Base-by-base conservation (phyloP, 2,329 filamentous ascomycete species). In the Diaporthe citri region DNA sequence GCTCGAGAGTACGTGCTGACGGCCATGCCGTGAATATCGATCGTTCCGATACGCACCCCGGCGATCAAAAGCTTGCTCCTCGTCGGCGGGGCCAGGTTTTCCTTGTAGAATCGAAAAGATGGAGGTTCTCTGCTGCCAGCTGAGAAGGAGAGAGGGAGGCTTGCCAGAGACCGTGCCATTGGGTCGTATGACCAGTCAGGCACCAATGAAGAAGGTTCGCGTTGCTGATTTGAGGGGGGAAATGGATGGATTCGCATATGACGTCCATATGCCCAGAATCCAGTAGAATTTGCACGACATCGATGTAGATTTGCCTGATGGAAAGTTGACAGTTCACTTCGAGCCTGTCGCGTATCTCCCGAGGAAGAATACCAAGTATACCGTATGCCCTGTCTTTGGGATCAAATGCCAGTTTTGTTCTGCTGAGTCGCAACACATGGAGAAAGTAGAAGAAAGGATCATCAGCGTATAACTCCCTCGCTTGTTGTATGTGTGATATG, bases 161-260 rank as follows among this genome's bases (percentile, higher is more conserved):
- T 41, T 2, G 51, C 36, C 15, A 56, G 52, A 3, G 66, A 70
- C n/a, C 22, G 52, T 17, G 39, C 25, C 34, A 28, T 56, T 34
- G 66, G 66, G n/a, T 36, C 52, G n/a, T 70, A 55, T 9, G 66
- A 70, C 66, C 66, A 70, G 34, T 70, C 48, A 15, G 66, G 66
- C 34, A 70, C 34, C 66, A 52, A 71, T 4, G 67, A 71, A 3
- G 51, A 5, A 57, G 52, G 28, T 36, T 56, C 1, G 25, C 25
- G 22, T 12, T 31, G n/a, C 67, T 56, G 25, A 55, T 36, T 10
- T 71, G 56, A 10, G 43, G 39, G 15, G 67, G 67, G 4, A 59
- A 71, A 31, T 59, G 67, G 17, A 71, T 71, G 9, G 67, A n/a
- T 28, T 71, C 67, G 39, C 67, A 71, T 15, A 71, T 43, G 7